phyloP scores from a whole-genome alignment of 116 monocot genomes.

The Phalaenopsis hybrid region DNA sequence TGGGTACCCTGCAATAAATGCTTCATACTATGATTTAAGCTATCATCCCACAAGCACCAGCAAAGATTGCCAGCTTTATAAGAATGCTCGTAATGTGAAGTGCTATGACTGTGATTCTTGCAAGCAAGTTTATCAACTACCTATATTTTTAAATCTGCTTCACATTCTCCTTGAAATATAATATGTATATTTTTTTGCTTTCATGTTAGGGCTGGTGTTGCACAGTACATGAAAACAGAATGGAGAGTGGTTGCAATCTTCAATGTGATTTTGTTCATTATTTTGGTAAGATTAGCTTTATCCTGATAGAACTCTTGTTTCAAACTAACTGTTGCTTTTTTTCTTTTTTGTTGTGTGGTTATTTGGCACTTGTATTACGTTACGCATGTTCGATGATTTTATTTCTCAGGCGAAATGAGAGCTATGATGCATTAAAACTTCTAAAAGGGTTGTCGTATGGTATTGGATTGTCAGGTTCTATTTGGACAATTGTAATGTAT shows the following conservation, averaged over 20 bases:
- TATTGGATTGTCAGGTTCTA: neutral
- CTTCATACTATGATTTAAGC: constrained; percentile 90
- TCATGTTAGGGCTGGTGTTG: constrained; percentile 85
- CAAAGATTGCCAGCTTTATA: constrained; percentile 85
- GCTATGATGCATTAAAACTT: neutral
- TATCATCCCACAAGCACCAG: constrained; percentile 81
- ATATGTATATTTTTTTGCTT: neutral
- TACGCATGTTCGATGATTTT: neutral
- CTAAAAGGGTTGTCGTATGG: neutral
- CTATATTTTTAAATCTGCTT: neutral
- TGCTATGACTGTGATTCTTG: constrained; percentile 95
- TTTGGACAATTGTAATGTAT: no score
- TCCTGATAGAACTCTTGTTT: neutral
- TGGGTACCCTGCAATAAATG: constrained; percentile 81
- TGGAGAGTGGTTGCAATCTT: constrained; percentile 95
- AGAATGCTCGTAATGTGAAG: constrained; percentile 50
- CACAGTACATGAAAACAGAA: constrained; percentile 81
- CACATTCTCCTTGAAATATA: neutral
- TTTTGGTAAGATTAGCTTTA: constrained; percentile 46
- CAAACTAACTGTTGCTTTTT: neutral
- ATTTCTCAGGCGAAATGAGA: neutral
- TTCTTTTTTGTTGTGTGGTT: neutral
- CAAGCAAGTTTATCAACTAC: constrained; percentile 53
- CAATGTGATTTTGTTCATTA: constrained; percentile 64
- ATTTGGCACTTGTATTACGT: neutral